Evolutionary conservation across 768 basidiomycete species (phyloP).

Genomic region (Phaeolepiota aurea): DNA sequence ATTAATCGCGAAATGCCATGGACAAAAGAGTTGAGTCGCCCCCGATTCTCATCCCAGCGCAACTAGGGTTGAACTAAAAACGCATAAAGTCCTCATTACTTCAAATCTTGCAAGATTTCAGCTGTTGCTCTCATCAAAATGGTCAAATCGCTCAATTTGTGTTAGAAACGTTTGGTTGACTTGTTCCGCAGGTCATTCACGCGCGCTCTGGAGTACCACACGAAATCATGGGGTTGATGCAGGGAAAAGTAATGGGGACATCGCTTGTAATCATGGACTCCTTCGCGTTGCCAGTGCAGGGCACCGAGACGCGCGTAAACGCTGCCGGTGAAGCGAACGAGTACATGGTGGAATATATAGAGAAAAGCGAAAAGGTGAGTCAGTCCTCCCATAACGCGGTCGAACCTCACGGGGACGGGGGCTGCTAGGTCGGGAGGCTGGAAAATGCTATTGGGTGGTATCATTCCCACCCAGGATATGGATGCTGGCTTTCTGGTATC

Average conservation of each 20-base stretch:
- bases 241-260: conserved; percentile 83
- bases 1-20: conserved; percentile 72
- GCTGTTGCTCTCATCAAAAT: conserved; percentile 96
- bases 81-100: conserved; percentile 57
- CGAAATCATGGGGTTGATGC: conserved; percentile 99
- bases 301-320: conserved; percentile 97
- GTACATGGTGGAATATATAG: conserved; percentile 94
- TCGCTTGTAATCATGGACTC: conserved; percentile 88
- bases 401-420: not conserved
- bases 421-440: conserved; percentile 61
- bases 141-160: conserved; percentile 27
- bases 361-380: conserved; percentile 69
- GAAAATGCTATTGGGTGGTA: conserved; percentile 97
- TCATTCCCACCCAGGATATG: conserved; percentile 97
- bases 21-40: conserved; percentile 72
- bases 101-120: conserved; percentile 90
- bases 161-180: not conserved
- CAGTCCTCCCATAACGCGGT: not conserved
- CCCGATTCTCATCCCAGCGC: conserved; percentile 4
- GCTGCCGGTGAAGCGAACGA: conserved; percentile 94
- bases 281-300: conserved; percentile 94
- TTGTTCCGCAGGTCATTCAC: conserved; percentile 3
- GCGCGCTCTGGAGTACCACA: conserved; percentile 54
- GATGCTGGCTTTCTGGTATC: conserved; percentile 98
- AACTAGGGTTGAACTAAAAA: conserved; percentile 1